Base-by-base conservation (phyloP, 805 yeast genomes). In the Candida railenensis region DNA sequence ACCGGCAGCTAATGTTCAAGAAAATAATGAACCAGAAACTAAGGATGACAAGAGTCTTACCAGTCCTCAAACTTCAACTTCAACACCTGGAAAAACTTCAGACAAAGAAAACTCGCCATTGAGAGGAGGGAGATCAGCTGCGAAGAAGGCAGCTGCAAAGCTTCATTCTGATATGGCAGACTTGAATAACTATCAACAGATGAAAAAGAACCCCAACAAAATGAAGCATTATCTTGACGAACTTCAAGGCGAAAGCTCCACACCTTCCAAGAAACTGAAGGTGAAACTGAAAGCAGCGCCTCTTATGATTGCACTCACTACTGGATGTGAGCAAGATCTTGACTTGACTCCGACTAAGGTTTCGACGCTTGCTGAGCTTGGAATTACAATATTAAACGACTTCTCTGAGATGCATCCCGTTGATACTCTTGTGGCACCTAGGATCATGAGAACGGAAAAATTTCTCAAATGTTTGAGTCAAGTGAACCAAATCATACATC, bases 371-470 rank as follows among this genome's bases (percentile, higher is more conserved):
- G 58, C 65, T 15, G 63, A 64, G n/a, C 56, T 81, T 9, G 96
- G 96, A 0, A 77, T 91, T 25, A 65, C 66, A 21, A 65, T 87
- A 2, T 62, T 69, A 15, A 65, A 73, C 12, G 79, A 76, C 2
- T 71, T 71, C 7, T 64, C 70, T 15, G 50, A 77, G 4, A 73
- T 71, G 40, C 62, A 74, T 38, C 43, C 43, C 8, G 55, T 61
- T 44, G 78, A 81, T 55, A 64, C 80, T 0, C 65, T 87, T 9
- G 79, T 91, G 9, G 91, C 97, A 0, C 96, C 97, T 1, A 81
- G 81, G 49, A 74, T 86, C n/a, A 60, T 87, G 55, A 73, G 97
- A 53, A 92, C 98, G 0, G 96, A 87, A 48, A 94, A 92, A 65
- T 91, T 92, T 57, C 72, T 92, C 45, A 77, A 78, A 37, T 81